These are phyloP conservation scores for Macadamia integrifolia DNA, from an alignment of 164 flowering plant species.

Conservation along the genomic window DNA sequence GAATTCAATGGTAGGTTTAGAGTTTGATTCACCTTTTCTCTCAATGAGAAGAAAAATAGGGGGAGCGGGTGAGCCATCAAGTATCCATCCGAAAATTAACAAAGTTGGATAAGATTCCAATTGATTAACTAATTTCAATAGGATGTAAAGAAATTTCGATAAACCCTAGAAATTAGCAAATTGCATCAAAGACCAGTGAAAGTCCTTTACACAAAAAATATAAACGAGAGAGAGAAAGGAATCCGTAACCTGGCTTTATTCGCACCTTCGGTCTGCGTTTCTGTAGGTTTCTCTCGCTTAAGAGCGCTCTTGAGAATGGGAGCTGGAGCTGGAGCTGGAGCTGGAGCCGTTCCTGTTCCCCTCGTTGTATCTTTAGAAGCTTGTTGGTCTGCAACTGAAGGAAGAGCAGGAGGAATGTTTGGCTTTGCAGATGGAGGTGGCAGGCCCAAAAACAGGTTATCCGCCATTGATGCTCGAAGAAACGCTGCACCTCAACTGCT, in stretches of 20 bases:
- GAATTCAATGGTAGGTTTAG: too few species aligned
- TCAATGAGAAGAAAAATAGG: too few species aligned
- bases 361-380: not conserved
- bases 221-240: not conserved
- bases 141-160: not conserved
- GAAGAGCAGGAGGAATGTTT: constrained; percentile 2
- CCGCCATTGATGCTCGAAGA: constrained; percentile 26
- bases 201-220: not conserved
- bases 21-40: too few species aligned
- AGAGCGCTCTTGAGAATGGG: constrained; percentile 75
- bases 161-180: not conserved
- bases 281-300: constrained; percentile 50
- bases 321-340: constrained; percentile 27
- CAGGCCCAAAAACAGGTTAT: constrained; percentile 46
- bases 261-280: constrained; percentile 25
- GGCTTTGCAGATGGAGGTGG: constrained; percentile 49
- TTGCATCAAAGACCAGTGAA: not conserved
- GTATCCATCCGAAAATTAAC: too few species aligned
- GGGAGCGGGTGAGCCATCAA: too few species aligned
- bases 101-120: too few species aligned
- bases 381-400: not conserved
- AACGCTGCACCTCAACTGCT: too few species aligned
- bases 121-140: too few species aligned
- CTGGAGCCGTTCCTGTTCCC: not conserved
- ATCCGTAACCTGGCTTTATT: not conserved